Evolutionary conservation across 2,329 filamentous ascomycete genomes (phyloP).

Genomic region (Sclerotinia trifoliorum): DNA sequence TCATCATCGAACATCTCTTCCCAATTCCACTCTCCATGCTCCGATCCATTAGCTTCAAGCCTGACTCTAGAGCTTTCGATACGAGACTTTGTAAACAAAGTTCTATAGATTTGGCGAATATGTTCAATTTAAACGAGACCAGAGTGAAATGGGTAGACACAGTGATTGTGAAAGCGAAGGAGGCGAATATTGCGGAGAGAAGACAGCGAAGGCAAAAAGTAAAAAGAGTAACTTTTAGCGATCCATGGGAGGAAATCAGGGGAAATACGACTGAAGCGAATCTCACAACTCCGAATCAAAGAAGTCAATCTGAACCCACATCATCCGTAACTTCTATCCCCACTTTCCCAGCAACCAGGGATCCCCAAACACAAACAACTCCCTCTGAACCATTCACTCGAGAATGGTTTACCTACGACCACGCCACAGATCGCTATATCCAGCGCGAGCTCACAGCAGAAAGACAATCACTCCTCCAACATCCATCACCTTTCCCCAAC

Average conservation of each 20-base stretch:
- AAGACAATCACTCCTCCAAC: background rate
- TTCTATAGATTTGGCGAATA: background rate
- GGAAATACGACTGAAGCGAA: too few relatives aligned
- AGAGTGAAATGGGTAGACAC: background rate
- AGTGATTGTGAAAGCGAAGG: background rate
- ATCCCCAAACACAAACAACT: background rate
- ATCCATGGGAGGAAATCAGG: conserved; percentile 6
- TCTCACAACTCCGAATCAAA: background rate
- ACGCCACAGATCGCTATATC: background rate
- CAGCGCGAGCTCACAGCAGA: background rate
- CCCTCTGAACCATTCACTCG: too few relatives aligned
- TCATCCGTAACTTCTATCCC: background rate
- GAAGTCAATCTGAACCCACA: background rate
- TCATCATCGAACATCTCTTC: conserved; percentile 5
- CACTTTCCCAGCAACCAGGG: background rate
- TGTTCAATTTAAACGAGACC: background rate
- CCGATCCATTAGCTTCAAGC: background rate
- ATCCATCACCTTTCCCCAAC: background rate
- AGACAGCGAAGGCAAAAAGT: background rate
- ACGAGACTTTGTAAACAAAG: background rate
- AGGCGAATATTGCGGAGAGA: background rate
- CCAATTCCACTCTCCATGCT: background rate
- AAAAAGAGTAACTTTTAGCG: conserved; percentile 5
- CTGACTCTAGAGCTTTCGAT: background rate
- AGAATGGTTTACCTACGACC: background rate